These are phyloP conservation scores for Mrakia frigida DNA, from an alignment of 768 basidiomycete species.

Conservation along the genomic window DNA sequence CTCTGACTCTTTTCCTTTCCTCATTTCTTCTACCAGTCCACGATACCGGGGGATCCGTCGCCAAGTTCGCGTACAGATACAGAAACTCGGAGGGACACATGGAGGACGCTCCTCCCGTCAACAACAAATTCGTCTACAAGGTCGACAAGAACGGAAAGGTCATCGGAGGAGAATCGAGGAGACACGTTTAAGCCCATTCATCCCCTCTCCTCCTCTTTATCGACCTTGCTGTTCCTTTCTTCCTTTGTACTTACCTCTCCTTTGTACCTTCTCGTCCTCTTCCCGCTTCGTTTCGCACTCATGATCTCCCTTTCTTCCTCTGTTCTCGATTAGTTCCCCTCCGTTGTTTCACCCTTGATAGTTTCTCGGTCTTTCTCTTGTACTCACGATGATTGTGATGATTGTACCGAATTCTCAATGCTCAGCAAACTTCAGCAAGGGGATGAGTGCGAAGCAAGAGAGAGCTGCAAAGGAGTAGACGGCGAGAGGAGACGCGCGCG, in stretches of 20 bases:
- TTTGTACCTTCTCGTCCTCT: not conserved
- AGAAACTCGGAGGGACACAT: constrained; percentile 21
- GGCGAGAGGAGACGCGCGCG: no score
- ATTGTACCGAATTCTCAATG: not conserved
- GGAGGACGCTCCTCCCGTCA: constrained; percentile 25
- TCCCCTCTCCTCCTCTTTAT: not conserved
- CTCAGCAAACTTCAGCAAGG: no score
- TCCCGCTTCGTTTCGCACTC: not conserved
- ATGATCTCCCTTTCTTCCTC: no score
- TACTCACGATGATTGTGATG: not conserved
- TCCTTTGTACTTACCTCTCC: not conserved
- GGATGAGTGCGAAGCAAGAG: no score
- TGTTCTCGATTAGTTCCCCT: no score
- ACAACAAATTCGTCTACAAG: not conserved
- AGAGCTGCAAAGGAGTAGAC: no score
- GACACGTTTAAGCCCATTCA: not conserved
- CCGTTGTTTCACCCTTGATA: no score
- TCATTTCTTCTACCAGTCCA: not conserved
- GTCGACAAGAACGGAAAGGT: not conserved
- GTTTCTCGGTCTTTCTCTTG: not conserved
- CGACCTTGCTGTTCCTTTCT: not conserved
- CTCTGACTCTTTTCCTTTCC: not conserved
- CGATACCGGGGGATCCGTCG: constrained; percentile 6
- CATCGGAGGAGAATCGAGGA: not conserved
- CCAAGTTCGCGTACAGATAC: constrained; percentile 24